These are phyloP conservation scores for Geranomyces michiganensis DNA, from an alignment of 192 early-diverging fungal genomes.

Conservation along the genomic window DNA sequence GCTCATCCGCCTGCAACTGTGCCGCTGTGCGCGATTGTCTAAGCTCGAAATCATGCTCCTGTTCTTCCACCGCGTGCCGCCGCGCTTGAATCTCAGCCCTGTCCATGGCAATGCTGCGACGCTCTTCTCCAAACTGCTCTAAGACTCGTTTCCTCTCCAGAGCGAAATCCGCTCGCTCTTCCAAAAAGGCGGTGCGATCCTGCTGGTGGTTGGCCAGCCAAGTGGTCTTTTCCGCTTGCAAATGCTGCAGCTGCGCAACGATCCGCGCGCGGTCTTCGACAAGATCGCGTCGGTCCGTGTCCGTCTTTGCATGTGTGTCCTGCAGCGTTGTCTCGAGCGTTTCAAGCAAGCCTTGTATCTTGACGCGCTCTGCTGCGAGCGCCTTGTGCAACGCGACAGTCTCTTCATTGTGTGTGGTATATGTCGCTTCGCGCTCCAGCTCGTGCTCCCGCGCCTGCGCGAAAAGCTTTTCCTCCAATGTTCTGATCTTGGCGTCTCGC, in stretches of 20 bases:
- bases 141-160: neutral
- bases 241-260: neutral
- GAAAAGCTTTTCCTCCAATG: neutral
- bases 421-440: slow-evolving; percentile 11
- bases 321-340: neutral
- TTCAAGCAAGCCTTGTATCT: slow-evolving; percentile 6
- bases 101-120: neutral
- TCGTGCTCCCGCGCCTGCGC: neutral
- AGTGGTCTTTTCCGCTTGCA: slow-evolving; percentile 6
- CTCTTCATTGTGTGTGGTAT: neutral
- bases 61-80: slow-evolving; percentile 9
- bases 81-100: neutral
- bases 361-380: neutral
- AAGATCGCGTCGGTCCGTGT: neutral
- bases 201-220: slow-evolving; percentile 9
- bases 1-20: slow-evolving; percentile 1
- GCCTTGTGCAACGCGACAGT: slow-evolving; percentile 8
- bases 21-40: neutral
- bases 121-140: slow-evolving; percentile 8
- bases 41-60: slow-evolving; percentile 1
- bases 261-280: slow-evolving; percentile 2
- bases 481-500: neutral
- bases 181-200: slow-evolving; percentile 1
- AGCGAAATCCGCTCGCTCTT: slow-evolving; percentile 2
- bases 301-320: slow-evolving; percentile 1